Evolutionary conservation across 192 early-diverging fungal genomes (phyloP).

Genomic region (Dissophora ornata): DNA sequence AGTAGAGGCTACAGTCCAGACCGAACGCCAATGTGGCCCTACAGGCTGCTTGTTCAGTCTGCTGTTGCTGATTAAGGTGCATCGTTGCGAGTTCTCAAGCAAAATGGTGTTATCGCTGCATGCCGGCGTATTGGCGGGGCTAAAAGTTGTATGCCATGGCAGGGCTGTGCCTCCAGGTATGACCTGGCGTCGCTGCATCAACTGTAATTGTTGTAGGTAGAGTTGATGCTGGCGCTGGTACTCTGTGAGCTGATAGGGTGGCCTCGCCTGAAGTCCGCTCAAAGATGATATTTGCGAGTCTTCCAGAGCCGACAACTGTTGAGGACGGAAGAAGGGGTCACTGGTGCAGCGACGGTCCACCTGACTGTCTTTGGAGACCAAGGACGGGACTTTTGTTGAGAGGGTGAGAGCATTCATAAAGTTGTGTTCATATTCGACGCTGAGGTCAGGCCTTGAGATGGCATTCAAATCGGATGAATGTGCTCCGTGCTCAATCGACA

Average conservation of each 20-base stretch:
- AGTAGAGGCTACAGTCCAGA: not conserved
- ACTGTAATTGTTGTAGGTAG: conserved; percentile 12
- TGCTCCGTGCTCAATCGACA: conserved; percentile 3
- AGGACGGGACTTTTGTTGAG: too few relatives aligned
- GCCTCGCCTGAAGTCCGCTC: not conserved
- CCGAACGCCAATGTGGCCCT: conserved; percentile 28
- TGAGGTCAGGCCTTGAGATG: conserved; percentile 6
- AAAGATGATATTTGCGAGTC: too few relatives aligned
- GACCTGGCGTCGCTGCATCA: conserved; percentile 23
- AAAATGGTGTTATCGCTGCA: conserved; percentile 19
- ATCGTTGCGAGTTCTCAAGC: conserved; percentile 9
- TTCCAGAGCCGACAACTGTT: too few relatives aligned
- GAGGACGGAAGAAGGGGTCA: too few relatives aligned
- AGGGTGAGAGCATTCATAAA: too few relatives aligned
- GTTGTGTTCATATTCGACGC: not conserved
- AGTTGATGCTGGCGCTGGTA: conserved; percentile 1
- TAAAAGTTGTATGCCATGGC: conserved; percentile 36
- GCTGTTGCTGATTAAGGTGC: not conserved
- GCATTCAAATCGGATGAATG: conserved; percentile 2
- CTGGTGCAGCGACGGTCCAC: too few relatives aligned
- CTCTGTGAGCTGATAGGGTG: not conserved
- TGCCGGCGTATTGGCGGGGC: conserved; percentile 9
- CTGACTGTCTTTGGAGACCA: too few relatives aligned
- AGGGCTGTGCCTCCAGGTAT: conserved; percentile 22
- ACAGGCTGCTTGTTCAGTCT: conserved; percentile 16